Percentiles rank a stretch among this genome's conserved stretches.
Conservation (phyloP, 2,329 filamentous ascomycete genomes). For the Pseudogymnoascus sp. region DNA sequence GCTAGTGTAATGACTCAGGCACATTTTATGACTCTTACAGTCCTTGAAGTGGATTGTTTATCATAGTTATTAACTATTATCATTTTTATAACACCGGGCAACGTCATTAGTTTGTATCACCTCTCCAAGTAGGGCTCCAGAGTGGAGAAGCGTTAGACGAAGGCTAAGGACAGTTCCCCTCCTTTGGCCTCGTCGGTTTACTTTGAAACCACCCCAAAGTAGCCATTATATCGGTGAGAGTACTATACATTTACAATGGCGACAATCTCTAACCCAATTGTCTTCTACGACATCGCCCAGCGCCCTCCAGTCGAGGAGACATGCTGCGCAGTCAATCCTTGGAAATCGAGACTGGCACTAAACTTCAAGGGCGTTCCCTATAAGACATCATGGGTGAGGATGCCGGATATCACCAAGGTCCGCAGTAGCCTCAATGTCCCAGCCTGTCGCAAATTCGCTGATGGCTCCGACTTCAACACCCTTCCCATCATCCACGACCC, state of each 20-base stretch:
- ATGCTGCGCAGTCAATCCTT: slow-evolving; percentile 36
- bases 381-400: slow-evolving; percentile 41
- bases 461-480: slow-evolving; percentile 52
- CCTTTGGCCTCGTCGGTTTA: not conserved
- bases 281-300: slow-evolving; percentile 14
- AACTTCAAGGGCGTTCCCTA: slow-evolving; percentile 42
- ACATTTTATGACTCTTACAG: not conserved
- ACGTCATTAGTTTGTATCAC: slow-evolving; percentile 3
- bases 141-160: not conserved
- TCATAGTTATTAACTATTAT: not conserved
- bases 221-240: not conserved
- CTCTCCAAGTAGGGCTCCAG: not conserved
- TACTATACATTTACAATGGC: not conserved
- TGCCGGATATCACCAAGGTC: slow-evolving; percentile 43
- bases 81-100: not conserved
- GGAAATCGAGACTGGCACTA: slow-evolving; percentile 41
- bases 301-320: slow-evolving; percentile 1
- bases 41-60: not conserved
- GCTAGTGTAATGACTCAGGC: not conserved
- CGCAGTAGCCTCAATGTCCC: slow-evolving; percentile 39
- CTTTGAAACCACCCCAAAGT: not conserved
- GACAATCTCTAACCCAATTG: slow-evolving; percentile 1
- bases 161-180: not conserved
- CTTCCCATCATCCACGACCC: slow-evolving; percentile 48
- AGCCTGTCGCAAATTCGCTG: slow-evolving; percentile 44